phyloP scores from a whole-genome alignment of 1,284 basidiomycete species.

The Peniophora sp. region DNA sequence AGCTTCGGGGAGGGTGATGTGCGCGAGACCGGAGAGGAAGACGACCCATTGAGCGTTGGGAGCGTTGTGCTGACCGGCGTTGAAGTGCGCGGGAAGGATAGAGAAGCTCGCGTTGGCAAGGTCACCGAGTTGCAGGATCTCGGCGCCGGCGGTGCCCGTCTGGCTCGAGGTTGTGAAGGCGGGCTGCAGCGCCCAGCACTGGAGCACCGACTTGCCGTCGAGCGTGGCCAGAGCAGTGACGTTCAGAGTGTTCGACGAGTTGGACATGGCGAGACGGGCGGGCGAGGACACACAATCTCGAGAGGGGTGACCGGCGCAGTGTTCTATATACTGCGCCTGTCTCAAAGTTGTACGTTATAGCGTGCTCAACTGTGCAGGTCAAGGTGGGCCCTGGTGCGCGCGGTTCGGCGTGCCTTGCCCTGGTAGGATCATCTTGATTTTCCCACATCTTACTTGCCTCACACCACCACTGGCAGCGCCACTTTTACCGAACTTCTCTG shows the following conservation, averaged over 20 bases:
- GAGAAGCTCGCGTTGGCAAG: constrained; percentile 18
- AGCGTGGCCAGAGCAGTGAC: constrained; percentile 13
- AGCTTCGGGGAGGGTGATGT: constrained; percentile 15
- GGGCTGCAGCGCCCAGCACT: constrained; percentile 17
- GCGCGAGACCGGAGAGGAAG: constrained; percentile 16
- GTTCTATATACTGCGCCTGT: too few relatives aligned
- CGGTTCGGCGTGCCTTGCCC: too few relatives aligned
- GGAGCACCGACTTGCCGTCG: constrained; percentile 10
- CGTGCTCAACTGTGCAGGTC: too few relatives aligned
- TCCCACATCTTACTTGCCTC: too few relatives aligned
- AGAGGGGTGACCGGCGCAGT: too few relatives aligned
- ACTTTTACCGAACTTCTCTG: too few relatives aligned
- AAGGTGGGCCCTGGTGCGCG: too few relatives aligned
- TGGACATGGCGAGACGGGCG: neutral
- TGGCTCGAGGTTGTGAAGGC: constrained; percentile 13
- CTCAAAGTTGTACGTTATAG: too few relatives aligned
- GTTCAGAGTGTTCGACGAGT: constrained; percentile 10
- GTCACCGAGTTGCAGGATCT: constrained; percentile 13
- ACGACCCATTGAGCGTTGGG: constrained; percentile 16
- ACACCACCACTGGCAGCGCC: too few relatives aligned
- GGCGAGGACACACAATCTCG: neutral
- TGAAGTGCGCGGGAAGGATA: constrained; percentile 15
- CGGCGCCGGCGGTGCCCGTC: constrained; percentile 15
- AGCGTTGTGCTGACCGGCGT: constrained; percentile 16
- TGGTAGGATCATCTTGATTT: too few relatives aligned